Conservation (phyloP, 1,284 basidiomycete species). For the Cryptococcus sp. region DNA sequence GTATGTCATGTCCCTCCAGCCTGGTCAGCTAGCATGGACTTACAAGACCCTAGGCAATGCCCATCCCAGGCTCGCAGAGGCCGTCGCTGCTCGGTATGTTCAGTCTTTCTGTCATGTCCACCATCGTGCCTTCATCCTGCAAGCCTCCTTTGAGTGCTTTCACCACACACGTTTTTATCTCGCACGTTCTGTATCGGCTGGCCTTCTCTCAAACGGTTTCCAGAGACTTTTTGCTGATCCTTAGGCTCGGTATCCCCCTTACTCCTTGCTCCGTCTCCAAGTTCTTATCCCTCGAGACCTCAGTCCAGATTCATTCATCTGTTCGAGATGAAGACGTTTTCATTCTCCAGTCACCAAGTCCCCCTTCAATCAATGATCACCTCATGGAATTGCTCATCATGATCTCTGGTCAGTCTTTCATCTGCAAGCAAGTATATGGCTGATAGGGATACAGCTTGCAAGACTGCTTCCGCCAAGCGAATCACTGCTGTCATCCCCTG, state of each 20-base stretch:
- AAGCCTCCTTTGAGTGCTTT: not conserved
- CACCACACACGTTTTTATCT: constrained; percentile 31
- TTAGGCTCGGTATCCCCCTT: constrained; percentile 83
- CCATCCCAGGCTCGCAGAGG: constrained; percentile 92
- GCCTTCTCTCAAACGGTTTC: not conserved
- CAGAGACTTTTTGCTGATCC: not conserved
- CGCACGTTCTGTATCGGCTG: constrained; percentile 23
- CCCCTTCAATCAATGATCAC: constrained; percentile 50
- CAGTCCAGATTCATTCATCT: constrained; percentile 87
- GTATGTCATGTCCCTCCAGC: constrained; percentile 51
- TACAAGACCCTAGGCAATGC: constrained; percentile 70
- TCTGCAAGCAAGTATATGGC: not conserved
- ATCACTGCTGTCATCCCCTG: constrained; percentile 98
- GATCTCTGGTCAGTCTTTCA: constrained; percentile 45
- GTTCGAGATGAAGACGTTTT: constrained; percentile 97
- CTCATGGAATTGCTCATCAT: constrained; percentile 54
- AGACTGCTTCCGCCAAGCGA: constrained; percentile 89
- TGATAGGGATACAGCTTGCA: constrained; percentile 67
- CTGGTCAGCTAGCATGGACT: constrained; percentile 1
- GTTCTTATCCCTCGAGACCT: constrained; percentile 93
- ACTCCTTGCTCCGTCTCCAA: constrained; percentile 89
- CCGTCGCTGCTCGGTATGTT: constrained; percentile 89
- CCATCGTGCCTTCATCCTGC: not conserved
- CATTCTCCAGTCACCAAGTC: constrained; percentile 70
- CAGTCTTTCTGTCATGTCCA: not conserved